phyloP scores from a whole-genome alignment of 2,329 filamentous ascomycete species.

The Didymosphaeria variabile region DNA sequence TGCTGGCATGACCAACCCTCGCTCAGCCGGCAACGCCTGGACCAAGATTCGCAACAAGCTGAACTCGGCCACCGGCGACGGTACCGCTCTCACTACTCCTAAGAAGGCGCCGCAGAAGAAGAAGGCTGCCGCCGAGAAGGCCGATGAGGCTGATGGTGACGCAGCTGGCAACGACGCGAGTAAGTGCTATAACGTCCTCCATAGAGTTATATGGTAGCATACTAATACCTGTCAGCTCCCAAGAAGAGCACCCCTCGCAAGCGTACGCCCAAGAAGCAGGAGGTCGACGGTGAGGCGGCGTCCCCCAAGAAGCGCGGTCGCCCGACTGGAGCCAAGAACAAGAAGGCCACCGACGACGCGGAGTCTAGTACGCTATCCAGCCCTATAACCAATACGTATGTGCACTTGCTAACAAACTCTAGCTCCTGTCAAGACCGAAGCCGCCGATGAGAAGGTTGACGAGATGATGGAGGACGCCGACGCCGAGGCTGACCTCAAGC shows the following conservation, averaged over 20 bases:
- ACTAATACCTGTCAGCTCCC: slow-evolving; percentile 24
- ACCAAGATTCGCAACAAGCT: slow-evolving; percentile 47
- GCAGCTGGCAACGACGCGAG: slow-evolving; percentile 24
- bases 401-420: slow-evolving; percentile 15
- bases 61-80: slow-evolving; percentile 22
- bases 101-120: slow-evolving; percentile 37
- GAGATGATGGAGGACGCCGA: slow-evolving; percentile 6
- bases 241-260: slow-evolving; percentile 41
- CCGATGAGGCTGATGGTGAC: slow-evolving; percentile 22
- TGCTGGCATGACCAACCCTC: slow-evolving; percentile 48
- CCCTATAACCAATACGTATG: background rate
- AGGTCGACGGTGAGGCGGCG: slow-evolving; percentile 36
- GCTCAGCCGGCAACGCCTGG: slow-evolving; percentile 51
- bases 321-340: slow-evolving; percentile 23
- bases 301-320: slow-evolving; percentile 46
- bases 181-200: background rate
- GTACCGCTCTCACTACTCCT: background rate
- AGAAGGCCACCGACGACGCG: slow-evolving; percentile 32
- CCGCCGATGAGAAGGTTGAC: slow-evolving; percentile 5
- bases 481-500: background rate
- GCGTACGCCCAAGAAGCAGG: slow-evolving; percentile 44
- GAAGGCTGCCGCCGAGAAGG: slow-evolving; percentile 32
- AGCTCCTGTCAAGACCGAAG: slow-evolving; percentile 23
- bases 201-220: background rate
- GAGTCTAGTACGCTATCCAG: slow-evolving; percentile 24